Conservation (phyloP, 129 eudicot genomes). For the Tanacetum coccineum region DNA sequence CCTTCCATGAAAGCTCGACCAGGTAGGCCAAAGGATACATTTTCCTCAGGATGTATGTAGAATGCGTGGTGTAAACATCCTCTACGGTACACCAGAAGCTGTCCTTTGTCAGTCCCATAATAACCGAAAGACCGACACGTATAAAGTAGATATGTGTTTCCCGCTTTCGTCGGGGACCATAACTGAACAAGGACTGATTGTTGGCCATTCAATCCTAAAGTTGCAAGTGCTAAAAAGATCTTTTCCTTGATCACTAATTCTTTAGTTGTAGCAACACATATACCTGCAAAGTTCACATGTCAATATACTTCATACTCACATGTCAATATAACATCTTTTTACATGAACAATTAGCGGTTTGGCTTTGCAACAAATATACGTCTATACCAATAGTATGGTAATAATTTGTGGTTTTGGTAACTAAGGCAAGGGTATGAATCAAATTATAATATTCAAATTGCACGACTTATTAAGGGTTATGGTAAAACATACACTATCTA, state of each 20-base stretch:
- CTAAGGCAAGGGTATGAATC: too few species aligned
- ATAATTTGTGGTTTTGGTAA: too few species aligned
- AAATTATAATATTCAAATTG: too few species aligned
- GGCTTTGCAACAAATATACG: too few species aligned
- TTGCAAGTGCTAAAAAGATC: neutral
- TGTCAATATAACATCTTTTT: too few species aligned
- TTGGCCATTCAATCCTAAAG: neutral
- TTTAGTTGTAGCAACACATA: neutral
- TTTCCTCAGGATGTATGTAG: neutral
- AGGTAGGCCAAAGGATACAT: slow-evolving; percentile 7
- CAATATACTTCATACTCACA: too few species aligned
- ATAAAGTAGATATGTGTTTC: neutral
- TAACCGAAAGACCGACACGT: neutral
- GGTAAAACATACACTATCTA: too few species aligned
- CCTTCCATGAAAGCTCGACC: neutral
- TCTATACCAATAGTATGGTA: too few species aligned
- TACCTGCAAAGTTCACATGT: neutral
- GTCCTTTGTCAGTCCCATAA: neutral
- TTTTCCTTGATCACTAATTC: neutral
- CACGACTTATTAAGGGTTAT: too few species aligned
- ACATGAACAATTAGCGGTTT: too few species aligned
- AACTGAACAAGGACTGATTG: slow-evolving; percentile 9
- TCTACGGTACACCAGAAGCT: neutral
- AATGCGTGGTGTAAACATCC: neutral
- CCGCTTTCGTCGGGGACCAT: neutral